Conservation (phyloP, 768 basidiomycete species). For the Xerocomellus dryophilus region DNA sequence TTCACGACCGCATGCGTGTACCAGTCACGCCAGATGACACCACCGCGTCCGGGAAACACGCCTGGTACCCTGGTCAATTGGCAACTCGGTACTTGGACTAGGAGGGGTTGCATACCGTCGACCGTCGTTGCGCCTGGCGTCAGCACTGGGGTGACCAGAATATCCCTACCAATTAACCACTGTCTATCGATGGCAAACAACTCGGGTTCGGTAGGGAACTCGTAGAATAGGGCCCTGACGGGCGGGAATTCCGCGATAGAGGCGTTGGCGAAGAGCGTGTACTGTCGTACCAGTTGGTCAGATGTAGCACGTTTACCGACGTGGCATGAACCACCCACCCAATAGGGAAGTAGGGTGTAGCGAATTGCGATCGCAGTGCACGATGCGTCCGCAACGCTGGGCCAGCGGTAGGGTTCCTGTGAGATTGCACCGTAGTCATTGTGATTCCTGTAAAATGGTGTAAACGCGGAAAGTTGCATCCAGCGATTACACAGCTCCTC, state of each 20-base stretch:
- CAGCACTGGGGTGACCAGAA: slow-evolving; percentile 75
- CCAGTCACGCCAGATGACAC: slow-evolving; percentile 66
- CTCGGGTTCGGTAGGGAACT: slow-evolving; percentile 57
- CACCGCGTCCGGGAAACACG: slow-evolving; percentile 58
- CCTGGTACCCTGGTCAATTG: slow-evolving; percentile 33
- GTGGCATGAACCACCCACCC: slow-evolving; percentile 44
- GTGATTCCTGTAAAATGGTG: slow-evolving; percentile 78
- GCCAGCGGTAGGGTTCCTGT: slow-evolving; percentile 79
- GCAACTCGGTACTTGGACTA: not conserved
- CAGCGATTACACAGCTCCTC: slow-evolving; percentile 82
- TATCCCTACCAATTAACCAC: slow-evolving; percentile 65
- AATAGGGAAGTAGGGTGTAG: slow-evolving; percentile 67
- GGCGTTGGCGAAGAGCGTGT: slow-evolving; percentile 66
- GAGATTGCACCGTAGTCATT: slow-evolving; percentile 55
- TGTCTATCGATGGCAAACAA: slow-evolving; percentile 57
- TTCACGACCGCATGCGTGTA: slow-evolving; percentile 59
- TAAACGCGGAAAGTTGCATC: slow-evolving; percentile 78
- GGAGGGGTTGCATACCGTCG: slow-evolving; percentile 44
- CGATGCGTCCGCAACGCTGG: slow-evolving; percentile 47
- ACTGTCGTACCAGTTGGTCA: too few species aligned
- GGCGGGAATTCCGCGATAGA: slow-evolving; percentile 48
- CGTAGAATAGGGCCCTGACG: slow-evolving; percentile 71
- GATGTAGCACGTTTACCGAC: not conserved
- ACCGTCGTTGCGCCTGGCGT: slow-evolving; percentile 64
- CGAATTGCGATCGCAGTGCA: slow-evolving; percentile 49